These are phyloP conservation scores for Pontederia crassipes DNA, from an alignment of 176 grass and related monocot genomes.

Conservation along the genomic window DNA sequence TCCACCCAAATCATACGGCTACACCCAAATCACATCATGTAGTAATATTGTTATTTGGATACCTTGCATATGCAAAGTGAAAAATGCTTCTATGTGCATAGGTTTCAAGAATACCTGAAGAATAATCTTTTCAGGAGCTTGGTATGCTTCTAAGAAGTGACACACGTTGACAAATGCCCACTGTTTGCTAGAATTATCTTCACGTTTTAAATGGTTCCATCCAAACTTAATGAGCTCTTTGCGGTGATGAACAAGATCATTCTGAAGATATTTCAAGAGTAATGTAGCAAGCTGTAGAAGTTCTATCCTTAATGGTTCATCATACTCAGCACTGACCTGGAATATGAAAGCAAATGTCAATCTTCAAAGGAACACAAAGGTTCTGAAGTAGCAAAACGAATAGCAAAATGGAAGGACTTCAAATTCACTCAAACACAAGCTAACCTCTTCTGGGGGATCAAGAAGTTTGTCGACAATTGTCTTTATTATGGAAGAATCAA, in stretches of 20 bases:
- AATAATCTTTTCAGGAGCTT: slow-evolving; percentile 98
- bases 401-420: not conserved
- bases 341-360: slow-evolving; percentile 14
- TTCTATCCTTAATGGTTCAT: slow-evolving; percentile 95
- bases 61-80: too few relatives aligned
- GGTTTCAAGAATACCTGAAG: slow-evolving; percentile 48
- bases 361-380: not conserved
- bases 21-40: too few relatives aligned
- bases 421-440: slow-evolving; percentile 6
- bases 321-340: slow-evolving; percentile 91
- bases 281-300: slow-evolving; percentile 94
- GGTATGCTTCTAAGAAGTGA: slow-evolving; percentile 96
- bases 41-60: too few relatives aligned
- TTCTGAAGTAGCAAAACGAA: slow-evolving; percentile 4
- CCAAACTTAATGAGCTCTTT: slow-evolving; percentile 99
- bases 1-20: too few relatives aligned
- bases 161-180: slow-evolving; percentile 99
- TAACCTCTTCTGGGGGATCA: slow-evolving; percentile 96
- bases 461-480: slow-evolving; percentile 98
- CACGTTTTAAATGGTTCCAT: slow-evolving; percentile 99
- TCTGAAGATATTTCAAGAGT: slow-evolving; percentile 95
- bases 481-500: slow-evolving; percentile 80
- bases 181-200: slow-evolving; percentile 99
- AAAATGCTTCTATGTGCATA: slow-evolving; percentile 1
- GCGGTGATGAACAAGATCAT: slow-evolving; percentile 84